Base-by-base conservation (phyloP, 2,329 filamentous ascomycete genomes). In the Aspergillus ochraceus region DNA sequence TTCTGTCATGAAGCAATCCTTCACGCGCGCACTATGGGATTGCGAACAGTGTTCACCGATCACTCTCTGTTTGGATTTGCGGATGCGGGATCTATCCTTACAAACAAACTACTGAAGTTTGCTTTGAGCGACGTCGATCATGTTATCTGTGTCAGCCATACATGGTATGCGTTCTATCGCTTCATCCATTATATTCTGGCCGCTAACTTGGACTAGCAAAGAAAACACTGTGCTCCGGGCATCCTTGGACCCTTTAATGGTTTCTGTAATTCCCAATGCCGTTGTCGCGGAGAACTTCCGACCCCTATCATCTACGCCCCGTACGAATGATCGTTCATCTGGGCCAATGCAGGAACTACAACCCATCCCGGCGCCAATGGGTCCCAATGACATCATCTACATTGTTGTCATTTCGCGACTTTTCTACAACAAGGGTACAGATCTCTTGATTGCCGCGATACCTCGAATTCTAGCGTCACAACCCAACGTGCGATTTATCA, bases 401-500 rank as follows among this genome's bases (percentile, higher is more conserved):
- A 97, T 99, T 60, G 92, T 99, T 1, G 94, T 99, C 20, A 96
- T 99, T 63, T 97, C 93, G 9, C 91, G 95, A 20, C 86, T 99
- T 1, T 99, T 98, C 77, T 98, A 98, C 78, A 99, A 99, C 78
- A 99, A 99, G 75, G 95, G 95, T 60, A 98, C 92, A 1, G 96
- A 99, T 74, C 86, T 99, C 0, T 85, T 99, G n/a, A 97, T 97
- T 24, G 95, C 94, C 11, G 92, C 92, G 4, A 96, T 99, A 56
- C 95, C 95, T 0, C 88, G 93, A 52, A 97, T 99, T 55, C 85
- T 98, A 29, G 90, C 92, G 53, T 86, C 88, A 14, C 91, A 99
- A 72, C 90, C 92, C 0, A 96, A 98, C 73, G 95, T 97, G 1
- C 90, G 92, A 59, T 99, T 99, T 77, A 91, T 99, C 70, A 97